Evolutionary conservation across 2,329 filamentous ascomycete species (phyloP).

Genomic region (Arachnomyces sp.): DNA sequence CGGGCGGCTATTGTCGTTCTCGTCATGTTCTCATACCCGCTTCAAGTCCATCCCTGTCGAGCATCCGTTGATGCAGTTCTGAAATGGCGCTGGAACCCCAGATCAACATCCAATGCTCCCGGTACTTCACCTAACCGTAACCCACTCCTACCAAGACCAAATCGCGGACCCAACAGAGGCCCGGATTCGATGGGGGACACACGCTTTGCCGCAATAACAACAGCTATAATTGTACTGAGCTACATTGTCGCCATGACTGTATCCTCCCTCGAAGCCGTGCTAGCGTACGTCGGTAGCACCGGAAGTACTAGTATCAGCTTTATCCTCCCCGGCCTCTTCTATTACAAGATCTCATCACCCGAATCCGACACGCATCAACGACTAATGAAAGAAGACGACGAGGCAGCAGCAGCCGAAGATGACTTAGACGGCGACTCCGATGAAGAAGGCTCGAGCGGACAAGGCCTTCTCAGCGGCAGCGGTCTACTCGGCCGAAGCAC

Average conservation of each 20-base stretch:
- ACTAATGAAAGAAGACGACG: slow-evolving; percentile 83
- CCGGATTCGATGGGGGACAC: slow-evolving; percentile 69
- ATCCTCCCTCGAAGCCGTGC: slow-evolving; percentile 76
- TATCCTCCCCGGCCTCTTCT: slow-evolving; percentile 91
- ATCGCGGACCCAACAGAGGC: slow-evolving; percentile 31
- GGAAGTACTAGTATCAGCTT: slow-evolving; percentile 95
- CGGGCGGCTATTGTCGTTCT: slow-evolving; percentile 92
- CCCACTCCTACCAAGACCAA: slow-evolving; percentile 32
- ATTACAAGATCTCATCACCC: slow-evolving; percentile 94
- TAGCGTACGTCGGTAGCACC: slow-evolving; percentile 92
- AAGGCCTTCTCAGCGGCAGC: slow-evolving; percentile 44
- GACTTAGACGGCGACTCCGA: slow-evolving; percentile 33
- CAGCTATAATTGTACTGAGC: slow-evolving; percentile 70
- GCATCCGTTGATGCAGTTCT: slow-evolving; percentile 93
- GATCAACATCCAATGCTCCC: slow-evolving; percentile 25
- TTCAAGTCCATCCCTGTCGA: slow-evolving; percentile 92
- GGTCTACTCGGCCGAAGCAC: slow-evolving; percentile 53
- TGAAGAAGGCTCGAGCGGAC: slow-evolving; percentile 20
- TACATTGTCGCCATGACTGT: slow-evolving; percentile 90
- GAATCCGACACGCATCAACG: slow-evolving; percentile 80
- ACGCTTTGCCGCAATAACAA: slow-evolving; percentile 84
- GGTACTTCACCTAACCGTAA: slow-evolving; percentile 38
- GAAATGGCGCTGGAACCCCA: slow-evolving; percentile 66
- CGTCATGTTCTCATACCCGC: slow-evolving; percentile 91
- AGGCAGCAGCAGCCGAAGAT: slow-evolving; percentile 49